Evolutionary conservation across 2,329 filamentous ascomycete genomes (phyloP).

Genomic region (Fonsecaea monophora): DNA sequence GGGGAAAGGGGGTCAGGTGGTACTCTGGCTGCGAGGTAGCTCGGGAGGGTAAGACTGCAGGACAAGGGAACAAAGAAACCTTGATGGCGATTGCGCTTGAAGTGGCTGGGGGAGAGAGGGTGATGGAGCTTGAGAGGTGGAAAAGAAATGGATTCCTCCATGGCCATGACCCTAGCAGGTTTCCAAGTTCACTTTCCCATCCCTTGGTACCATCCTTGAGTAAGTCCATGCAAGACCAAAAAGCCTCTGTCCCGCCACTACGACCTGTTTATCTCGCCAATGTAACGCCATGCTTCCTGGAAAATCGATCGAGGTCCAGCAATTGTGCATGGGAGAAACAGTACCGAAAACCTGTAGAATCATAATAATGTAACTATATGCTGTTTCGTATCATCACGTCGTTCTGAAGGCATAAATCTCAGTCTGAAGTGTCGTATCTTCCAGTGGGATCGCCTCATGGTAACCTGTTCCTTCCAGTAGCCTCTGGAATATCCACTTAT

Average conservation of each 20-base stretch:
- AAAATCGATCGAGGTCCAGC: background rate
- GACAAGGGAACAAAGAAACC: background rate
- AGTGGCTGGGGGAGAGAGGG: background rate
- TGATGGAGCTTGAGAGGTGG: background rate
- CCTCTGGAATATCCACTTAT: slow-evolving; percentile 1
- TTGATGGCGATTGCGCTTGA: background rate
- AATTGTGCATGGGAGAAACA: background rate
- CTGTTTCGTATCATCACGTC: slow-evolving; percentile 27
- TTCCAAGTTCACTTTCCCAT: background rate
- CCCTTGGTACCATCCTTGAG: background rate
- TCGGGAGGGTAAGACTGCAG: background rate
- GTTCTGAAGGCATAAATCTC: slow-evolving; percentile 6
- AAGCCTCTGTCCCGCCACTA: background rate
- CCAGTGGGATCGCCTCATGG: background rate
- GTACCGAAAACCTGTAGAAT: background rate
- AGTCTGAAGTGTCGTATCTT: background rate
- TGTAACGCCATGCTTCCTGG: background rate
- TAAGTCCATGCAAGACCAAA: background rate
- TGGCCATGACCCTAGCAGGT: background rate
- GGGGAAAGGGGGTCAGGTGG: slow-evolving; percentile 1
- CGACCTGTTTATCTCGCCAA: background rate
- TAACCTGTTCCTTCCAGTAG: slow-evolving; percentile 4
- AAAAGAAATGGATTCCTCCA: background rate
- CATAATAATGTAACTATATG: slow-evolving; percentile 17
- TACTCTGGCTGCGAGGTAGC: background rate